These are phyloP conservation scores for Vaccinium darrowii DNA, from an alignment of 148 eudicot species.

Conservation along the genomic window DNA sequence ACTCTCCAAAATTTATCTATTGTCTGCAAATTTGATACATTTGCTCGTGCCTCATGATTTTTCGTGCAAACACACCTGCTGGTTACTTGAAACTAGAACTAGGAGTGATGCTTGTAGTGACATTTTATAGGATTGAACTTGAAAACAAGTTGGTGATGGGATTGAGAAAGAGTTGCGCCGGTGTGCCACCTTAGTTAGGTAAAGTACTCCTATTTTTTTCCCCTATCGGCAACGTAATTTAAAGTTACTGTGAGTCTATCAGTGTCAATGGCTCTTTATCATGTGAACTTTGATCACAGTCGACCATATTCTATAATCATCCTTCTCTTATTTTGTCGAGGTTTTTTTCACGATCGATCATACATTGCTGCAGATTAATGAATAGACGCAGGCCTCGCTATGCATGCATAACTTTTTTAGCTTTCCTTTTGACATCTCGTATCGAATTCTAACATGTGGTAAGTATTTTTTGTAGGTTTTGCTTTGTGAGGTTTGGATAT, in stretches of 20 bases:
- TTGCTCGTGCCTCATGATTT: not conserved
- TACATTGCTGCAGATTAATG: not conserved
- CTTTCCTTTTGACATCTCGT: not conserved
- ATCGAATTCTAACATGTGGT: not conserved
- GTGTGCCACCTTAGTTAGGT: conserved; percentile 21
- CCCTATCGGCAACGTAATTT: no score
- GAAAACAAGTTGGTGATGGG: conserved; percentile 39
- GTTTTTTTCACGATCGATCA: not conserved
- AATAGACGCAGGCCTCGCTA: not conserved
- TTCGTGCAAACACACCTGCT: not conserved
- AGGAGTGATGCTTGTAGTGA: conserved; percentile 26
- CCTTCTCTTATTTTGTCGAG: not conserved
- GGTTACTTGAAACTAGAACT: conserved; percentile 1
- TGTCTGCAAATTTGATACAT: not conserved
- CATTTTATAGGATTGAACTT: conserved; percentile 41
- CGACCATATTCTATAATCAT: not conserved
- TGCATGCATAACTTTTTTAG: not conserved
- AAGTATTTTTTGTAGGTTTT: no score
- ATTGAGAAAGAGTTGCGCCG: conserved; percentile 28
- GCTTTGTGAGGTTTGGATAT: no score
- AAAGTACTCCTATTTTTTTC: not conserved
- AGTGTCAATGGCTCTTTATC: not conserved
- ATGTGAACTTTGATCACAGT: not conserved
- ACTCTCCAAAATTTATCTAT: not conserved
- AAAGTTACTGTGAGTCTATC: not conserved